Evolutionary conservation across 345 rosid genomes (phyloP), one percentile per base, ranked within the genome.

Genomic region (Corchorus capsularis): DNA sequence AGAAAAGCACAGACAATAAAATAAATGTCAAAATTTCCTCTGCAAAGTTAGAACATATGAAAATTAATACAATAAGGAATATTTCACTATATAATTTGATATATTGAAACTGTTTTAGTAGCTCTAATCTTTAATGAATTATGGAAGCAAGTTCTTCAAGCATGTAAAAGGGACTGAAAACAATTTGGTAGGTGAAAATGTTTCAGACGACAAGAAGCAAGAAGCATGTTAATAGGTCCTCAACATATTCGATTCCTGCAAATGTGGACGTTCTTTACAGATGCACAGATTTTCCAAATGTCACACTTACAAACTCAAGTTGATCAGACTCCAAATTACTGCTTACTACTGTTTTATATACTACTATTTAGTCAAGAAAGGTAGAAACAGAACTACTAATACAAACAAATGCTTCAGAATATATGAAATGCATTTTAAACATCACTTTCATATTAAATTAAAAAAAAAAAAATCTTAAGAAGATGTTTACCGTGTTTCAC

Each of bases 401-500:
- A 46, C n/a, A 67, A 67, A 67, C 19, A 11, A 39, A 46, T 1
- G 52, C 52, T 64, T n/a, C 41, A 64, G 69, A 63, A 37, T 39
- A 22, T 17, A 22, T 3, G 8, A 1, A 8, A 63, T 39, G 27
- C 17, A 2, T 65, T 43, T 39, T 20, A 2, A 45, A 45, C 32
- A 66, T 46, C 14, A 10, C 22, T 59, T 14, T 20, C 71, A 20
- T 17, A 14, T 63, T 37, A 4, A 16, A 60, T 19, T 19, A n/a
- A 20, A 60, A 2, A 60, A 52, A 41, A 3, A 10, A 8, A 39
- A 39, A 52, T 6, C 46, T 35, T 52, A 47, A 78, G 72, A 55
- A 64, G 66, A 59, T 76, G 66, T 85, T 82, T 87, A 96, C 99
- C 83, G 89, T 75, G 96, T 87, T 86, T 89, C 90, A 80, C 99